phyloP scores from a whole-genome alignment of 768 basidiomycete species.

The Gautieria morchelliformis region DNA sequence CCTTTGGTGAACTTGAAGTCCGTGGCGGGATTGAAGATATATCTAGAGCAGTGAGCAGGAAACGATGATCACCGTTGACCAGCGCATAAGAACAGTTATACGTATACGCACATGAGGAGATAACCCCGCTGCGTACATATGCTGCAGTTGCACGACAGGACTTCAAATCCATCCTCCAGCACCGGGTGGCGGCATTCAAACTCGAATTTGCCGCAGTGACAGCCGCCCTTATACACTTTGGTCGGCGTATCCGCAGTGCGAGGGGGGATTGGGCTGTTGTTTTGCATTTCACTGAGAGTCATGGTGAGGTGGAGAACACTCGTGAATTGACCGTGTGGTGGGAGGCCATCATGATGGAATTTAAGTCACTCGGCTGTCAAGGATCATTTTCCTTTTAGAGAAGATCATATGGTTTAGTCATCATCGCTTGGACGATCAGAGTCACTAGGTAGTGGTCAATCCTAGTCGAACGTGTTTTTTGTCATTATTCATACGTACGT shows the following conservation, averaged over 20 bases:
- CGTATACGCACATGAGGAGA: background rate
- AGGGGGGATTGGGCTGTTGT: background rate
- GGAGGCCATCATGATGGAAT: too few relatives aligned
- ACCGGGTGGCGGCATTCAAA: constrained; percentile 6
- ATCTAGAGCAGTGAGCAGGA: background rate
- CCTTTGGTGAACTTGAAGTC: background rate
- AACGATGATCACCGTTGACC: background rate
- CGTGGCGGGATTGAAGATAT: background rate
- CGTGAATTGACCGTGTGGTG: too few relatives aligned
- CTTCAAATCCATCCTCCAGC: constrained; percentile 3
- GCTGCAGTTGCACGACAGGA: constrained; percentile 2
- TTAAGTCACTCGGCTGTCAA: too few relatives aligned
- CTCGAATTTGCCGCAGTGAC: constrained; percentile 3
- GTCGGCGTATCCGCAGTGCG: background rate
- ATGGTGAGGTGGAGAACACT: too few relatives aligned
- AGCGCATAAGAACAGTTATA: background rate
- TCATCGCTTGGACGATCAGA: too few relatives aligned
- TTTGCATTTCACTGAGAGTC: too few relatives aligned
- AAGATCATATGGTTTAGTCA: too few relatives aligned
- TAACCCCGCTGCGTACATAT: background rate
- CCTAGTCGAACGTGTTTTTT: too few relatives aligned
- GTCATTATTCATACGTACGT: too few relatives aligned
- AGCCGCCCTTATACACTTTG: constrained; percentile 1
- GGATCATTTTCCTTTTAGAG: too few relatives aligned
- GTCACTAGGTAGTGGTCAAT: too few relatives aligned